Percentiles rank a stretch among this genome's conserved stretches.
Evolutionary conservation across 768 basidiomycete species (phyloP).

Genomic region (Leccinum subtestaceum): DNA sequence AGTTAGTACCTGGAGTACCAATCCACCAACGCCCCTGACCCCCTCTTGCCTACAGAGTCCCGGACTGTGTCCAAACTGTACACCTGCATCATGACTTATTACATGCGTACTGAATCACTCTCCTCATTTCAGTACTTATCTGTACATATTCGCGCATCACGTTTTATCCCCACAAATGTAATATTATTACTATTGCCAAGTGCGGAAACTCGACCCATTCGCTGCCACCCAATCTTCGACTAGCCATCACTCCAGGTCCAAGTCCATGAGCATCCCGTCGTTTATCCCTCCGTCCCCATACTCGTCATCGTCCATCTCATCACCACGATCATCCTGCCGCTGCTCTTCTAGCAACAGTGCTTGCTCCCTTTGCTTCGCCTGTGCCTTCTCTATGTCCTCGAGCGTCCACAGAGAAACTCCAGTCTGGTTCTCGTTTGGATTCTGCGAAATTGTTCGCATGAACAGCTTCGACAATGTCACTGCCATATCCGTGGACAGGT

Average conservation of each 20-base stretch:
- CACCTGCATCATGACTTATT: slow-evolving; percentile 16
- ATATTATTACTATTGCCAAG: slow-evolving; percentile 6
- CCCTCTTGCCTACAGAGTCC: slow-evolving; percentile 29
- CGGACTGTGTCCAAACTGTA: slow-evolving; percentile 40
- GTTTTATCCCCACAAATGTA: slow-evolving; percentile 14
- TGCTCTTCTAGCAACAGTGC: slow-evolving; percentile 44
- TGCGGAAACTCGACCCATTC: neutral
- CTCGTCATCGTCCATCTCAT: slow-evolving; percentile 49
- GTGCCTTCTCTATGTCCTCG: slow-evolving; percentile 85
- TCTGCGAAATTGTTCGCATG: slow-evolving; percentile 98
- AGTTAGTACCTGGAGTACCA: slow-evolving; percentile 34
- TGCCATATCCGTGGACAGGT: slow-evolving; percentile 98
- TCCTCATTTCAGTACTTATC: neutral
- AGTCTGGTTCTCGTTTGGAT: slow-evolving; percentile 93
- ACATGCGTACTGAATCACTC: neutral
- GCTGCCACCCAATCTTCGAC: neutral
- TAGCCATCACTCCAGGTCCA: slow-evolving; percentile 38
- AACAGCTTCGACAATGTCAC: slow-evolving; percentile 91
- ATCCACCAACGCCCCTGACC: slow-evolving; percentile 17
- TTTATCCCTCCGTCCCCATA: slow-evolving; percentile 66
- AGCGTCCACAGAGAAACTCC: slow-evolving; percentile 94
- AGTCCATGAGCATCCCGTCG: slow-evolving; percentile 57
- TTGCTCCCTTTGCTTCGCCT: slow-evolving; percentile 74
- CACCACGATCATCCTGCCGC: slow-evolving; percentile 18
- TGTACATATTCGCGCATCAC: slow-evolving; percentile 15